Evolutionary conservation across 2,329 filamentous ascomycete species (phyloP).

Genomic region (Colletotrichum musae): DNA sequence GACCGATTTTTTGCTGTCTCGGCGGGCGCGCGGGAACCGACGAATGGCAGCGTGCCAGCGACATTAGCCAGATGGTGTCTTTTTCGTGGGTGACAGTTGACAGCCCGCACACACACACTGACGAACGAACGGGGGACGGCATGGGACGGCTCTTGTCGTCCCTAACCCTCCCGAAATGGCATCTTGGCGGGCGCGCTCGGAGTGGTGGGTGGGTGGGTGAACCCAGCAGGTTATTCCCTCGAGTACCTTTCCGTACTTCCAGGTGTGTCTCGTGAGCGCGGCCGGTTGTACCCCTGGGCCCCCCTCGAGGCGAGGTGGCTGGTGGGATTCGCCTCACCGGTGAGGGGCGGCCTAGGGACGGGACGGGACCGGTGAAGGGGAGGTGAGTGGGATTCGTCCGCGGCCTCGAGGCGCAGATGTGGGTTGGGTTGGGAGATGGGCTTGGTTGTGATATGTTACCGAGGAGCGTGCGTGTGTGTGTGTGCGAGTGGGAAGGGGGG

Average conservation of each 20-base stretch:
- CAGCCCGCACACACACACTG: too few relatives aligned
- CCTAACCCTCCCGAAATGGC: slow-evolving; percentile 35
- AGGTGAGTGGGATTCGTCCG: slow-evolving; percentile 27
- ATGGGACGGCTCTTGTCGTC: slow-evolving; percentile 36
- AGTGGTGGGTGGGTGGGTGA: not conserved
- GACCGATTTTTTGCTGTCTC: slow-evolving; percentile 3
- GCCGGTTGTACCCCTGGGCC: not conserved
- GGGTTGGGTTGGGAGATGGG: not conserved
- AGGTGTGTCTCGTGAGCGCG: slow-evolving; percentile 16
- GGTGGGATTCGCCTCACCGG: slow-evolving; percentile 35
- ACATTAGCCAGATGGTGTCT: slow-evolving; percentile 13
- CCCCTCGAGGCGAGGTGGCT: slow-evolving; percentile 17
- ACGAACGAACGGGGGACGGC: slow-evolving; percentile 9
- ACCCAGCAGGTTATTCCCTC: not conserved
- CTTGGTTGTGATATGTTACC: too few relatives aligned
- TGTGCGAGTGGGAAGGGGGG: not conserved
- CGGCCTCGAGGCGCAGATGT: not conserved
- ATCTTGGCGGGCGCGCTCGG: not conserved
- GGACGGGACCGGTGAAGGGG: slow-evolving; percentile 37
- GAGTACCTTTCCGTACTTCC: too few relatives aligned
- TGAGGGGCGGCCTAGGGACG: slow-evolving; percentile 40
- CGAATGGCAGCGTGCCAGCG: slow-evolving; percentile 35
- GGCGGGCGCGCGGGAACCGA: slow-evolving; percentile 10
- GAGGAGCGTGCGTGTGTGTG: not conserved
- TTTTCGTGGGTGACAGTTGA: too few relatives aligned